Evolutionary conservation across 2,329 filamentous ascomycete genomes (phyloP).

Genomic region (Colletotrichum sp.): DNA sequence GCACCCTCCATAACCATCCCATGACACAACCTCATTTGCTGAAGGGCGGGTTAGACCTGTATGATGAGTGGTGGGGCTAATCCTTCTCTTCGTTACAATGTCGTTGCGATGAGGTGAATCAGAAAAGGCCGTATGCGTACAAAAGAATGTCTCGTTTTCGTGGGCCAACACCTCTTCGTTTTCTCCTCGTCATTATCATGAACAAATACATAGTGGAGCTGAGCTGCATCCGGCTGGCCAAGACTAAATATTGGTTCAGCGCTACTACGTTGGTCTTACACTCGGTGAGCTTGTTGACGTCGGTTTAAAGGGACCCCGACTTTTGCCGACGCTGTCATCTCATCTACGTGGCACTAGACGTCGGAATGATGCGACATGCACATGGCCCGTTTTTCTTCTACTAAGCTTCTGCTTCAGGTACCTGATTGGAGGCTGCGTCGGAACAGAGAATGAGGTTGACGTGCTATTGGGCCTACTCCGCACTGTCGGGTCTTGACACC

Average conservation of each 20-base stretch:
- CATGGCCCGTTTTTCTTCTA: neutral
- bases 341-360: neutral
- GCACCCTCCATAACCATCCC: neutral
- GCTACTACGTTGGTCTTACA: neutral
- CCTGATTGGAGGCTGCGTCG: neutral
- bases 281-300: neutral
- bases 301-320: neutral
- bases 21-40: neutral
- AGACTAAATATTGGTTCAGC: neutral
- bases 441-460: neutral
- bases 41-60: rapidly evolving
- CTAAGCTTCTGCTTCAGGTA: neutral
- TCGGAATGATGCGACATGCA: neutral
- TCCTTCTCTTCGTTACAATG: rapidly evolving
- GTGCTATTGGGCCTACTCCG: neutral
- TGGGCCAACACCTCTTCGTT: neutral
- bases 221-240: neutral
- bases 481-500: neutral
- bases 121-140: neutral
- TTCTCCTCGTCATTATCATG: neutral
- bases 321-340: neutral
- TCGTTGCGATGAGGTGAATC: neutral
- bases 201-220: neutral
- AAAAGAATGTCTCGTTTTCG: rapidly evolving
- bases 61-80: neutral